phyloP scores from a whole-genome alignment of 148 eudicot genomes.

The Camellia lanceoleosa region DNA sequence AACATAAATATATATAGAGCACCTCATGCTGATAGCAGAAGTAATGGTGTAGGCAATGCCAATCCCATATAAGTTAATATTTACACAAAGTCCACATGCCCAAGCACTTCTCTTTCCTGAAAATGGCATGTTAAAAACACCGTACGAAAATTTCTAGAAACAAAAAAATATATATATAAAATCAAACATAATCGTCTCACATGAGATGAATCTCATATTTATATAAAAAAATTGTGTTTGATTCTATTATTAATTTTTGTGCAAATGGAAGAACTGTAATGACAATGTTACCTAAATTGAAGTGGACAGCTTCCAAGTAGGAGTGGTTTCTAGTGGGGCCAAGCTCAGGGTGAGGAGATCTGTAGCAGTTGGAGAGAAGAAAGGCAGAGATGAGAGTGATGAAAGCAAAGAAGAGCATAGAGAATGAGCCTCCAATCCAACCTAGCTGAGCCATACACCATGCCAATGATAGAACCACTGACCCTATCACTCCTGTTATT shows the following conservation, averaged over 20 bases:
- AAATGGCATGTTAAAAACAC: neutral
- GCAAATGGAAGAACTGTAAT: neutral
- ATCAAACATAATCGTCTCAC: no score
- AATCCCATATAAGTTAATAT: conserved; percentile 33
- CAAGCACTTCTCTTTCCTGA: conserved; percentile 17
- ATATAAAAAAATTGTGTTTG: no score
- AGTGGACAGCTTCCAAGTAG: conserved; percentile 27
- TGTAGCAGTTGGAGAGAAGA: conserved; percentile 36
- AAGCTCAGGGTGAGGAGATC: conserved; percentile 30
- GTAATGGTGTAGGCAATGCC: conserved; percentile 39
- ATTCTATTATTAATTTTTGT: no score
- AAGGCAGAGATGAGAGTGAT: conserved; percentile 28
- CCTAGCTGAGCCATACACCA: conserved; percentile 46
- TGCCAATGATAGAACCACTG: conserved; percentile 39
- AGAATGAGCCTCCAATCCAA: conserved; percentile 33
- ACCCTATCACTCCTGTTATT: conserved; percentile 38
- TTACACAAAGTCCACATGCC: conserved; percentile 47
- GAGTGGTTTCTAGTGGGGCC: conserved; percentile 28
- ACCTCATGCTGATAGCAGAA: conserved; percentile 32
- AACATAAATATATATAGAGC: neutral
- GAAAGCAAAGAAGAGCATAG: conserved; percentile 29
- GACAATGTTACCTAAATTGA: conserved; percentile 24
- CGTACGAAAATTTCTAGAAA: no score
- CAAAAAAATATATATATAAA: no score
- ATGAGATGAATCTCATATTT: no score